Evolutionary conservation across 306 rosid genomes (phyloP), one percentile per base, ranked within the genome.

Genomic region (Citrullus amarus): DNA sequence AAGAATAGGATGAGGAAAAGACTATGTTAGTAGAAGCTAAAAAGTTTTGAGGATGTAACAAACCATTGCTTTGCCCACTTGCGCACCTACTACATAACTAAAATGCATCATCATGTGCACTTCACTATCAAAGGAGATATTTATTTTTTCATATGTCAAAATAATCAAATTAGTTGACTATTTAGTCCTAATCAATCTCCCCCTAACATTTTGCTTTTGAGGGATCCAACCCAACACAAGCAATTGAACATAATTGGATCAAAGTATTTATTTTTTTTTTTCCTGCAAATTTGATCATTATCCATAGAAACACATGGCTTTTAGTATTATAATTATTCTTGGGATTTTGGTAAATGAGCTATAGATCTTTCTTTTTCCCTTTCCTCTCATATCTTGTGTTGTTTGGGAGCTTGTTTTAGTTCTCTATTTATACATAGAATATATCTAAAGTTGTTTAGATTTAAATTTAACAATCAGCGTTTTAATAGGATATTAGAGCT

Each of bases 81-180:
- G 76, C 76, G 3, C 6, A 71, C 76, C 76, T 48, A 48, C 76
- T 46, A 8, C 76, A 43, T 70, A 70, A 46, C 76, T 70, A 70
- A 44, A 44, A 70, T 70, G n/a, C 76, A 67, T 67, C 53, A 67
- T 30, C 75, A 69, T 69, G 34, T 69, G 55, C 32, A 69, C 51
- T 69, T 69, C 55, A 20, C 11, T 69, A 2, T 46, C 76, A 71
- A 71, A 46, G 0, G 4, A 10, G 3, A 66, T 13, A 4, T 14
- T 30, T 44, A 20, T n/a, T 38, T 38, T 9, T 66, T 38, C 11
- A 12, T 14, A 22, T 48, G 20, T 46, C 30, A 41, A 68, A 70
- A 22, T 22, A 44, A 44, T 70, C 13, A 46, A 70, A 46, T 43
- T 25, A 30, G 38, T 71, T 71, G 76, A 71, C 56, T 14, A 46